Base-by-base conservation (phyloP, 2,329 filamentous ascomycete species). In the Stromatinia cepivora region DNA sequence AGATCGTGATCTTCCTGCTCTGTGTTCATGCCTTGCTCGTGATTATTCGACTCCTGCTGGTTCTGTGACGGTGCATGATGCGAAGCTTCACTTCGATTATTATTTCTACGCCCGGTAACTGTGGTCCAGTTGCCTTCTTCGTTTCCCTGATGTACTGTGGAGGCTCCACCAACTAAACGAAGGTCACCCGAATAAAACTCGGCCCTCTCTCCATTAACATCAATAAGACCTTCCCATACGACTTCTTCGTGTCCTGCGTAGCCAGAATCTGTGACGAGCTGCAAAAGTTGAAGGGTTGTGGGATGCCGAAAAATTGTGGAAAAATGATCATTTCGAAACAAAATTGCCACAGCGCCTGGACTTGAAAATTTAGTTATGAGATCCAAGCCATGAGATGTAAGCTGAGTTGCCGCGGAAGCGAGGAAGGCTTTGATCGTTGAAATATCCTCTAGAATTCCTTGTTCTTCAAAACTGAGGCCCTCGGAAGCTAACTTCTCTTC, bases 311-410 rank as follows among this genome's bases (percentile, higher is more conserved):
- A 97, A 0, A 99, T 80, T 0, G 94, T 98, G 54, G 93, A 93
- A 77, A 99, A 99, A 78, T 99, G 95, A 77, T 99, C 94, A 76
- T 99, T 99, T 36, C 95, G 88, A 82, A 99, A 99, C 1, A 99
- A 81, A 63, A 99, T 98, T 0, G 92, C 92, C 71, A 97, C 87
- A 1, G 91, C 88, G 1, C 93, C 94, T 1, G 93, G 90, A 17
- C 86, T 82, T 69, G 97, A 85, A 8, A 86, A 88, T 64, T 87
- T 86, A 0, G 85, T 85, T 52, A 98, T 89, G 1, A 91, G 87
- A 52, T 91, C 86, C 3, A 99, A 84, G 0, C 95, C 95, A 79
- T 90, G 91, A 0, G 87, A 83, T 0, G 95, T 97, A 31, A 99
- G 82, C 76, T 99, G 95, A 0, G 95, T 98, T 0, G 93, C 90